Conservation (phyloP, 495 filamentous ascomycete species). For the Hypoxylon crocopeplum region DNA sequence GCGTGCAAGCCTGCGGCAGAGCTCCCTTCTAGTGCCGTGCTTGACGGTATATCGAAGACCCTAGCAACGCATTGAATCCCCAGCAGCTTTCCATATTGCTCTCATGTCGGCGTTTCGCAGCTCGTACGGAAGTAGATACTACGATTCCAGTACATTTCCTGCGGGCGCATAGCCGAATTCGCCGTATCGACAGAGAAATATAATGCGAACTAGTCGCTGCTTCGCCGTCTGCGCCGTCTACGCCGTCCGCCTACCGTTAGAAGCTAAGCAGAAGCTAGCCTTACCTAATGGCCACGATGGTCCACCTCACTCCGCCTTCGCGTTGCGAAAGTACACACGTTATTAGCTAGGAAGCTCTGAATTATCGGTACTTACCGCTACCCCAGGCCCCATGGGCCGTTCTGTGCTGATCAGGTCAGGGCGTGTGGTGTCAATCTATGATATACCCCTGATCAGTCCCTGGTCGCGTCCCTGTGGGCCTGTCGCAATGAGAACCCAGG, state of each 20-base stretch:
- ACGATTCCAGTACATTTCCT: too few species aligned
- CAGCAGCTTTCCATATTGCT: slow-evolving; percentile 8
- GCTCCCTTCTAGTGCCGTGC: slow-evolving; percentile 9
- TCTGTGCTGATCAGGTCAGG: slow-evolving; percentile 11
- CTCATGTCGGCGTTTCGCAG: too few species aligned
- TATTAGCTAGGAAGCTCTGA: slow-evolving; percentile 11
- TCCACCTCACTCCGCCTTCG: slow-evolving; percentile 27
- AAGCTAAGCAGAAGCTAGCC: slow-evolving; percentile 15
- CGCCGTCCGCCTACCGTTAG: slow-evolving; percentile 5
- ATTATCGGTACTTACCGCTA: slow-evolving; percentile 18
- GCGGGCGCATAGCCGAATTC: slow-evolving; percentile 14
- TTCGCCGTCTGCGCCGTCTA: slow-evolving; percentile 15
- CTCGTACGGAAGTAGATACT: too few species aligned
- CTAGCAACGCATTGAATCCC: slow-evolving; percentile 14
- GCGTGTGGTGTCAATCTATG: slow-evolving; percentile 21
- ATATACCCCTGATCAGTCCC: slow-evolving; percentile 16
- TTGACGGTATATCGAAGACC: slow-evolving; percentile 1
- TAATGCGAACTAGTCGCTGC: slow-evolving; percentile 3
- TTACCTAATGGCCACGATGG: slow-evolving; percentile 6
- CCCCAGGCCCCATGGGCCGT: slow-evolving; percentile 24
- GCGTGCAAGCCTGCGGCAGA: too few species aligned
- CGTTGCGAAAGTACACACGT: slow-evolving; percentile 20
- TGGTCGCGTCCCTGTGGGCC: slow-evolving; percentile 17
- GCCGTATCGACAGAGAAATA: slow-evolving; percentile 2
- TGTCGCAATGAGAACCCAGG: slow-evolving; percentile 15